Percentiles rank a stretch among this genome's conserved stretches.
Conservation (phyloP, 1,284 basidiomycete genomes). For the Leccinum griseonigrum region DNA sequence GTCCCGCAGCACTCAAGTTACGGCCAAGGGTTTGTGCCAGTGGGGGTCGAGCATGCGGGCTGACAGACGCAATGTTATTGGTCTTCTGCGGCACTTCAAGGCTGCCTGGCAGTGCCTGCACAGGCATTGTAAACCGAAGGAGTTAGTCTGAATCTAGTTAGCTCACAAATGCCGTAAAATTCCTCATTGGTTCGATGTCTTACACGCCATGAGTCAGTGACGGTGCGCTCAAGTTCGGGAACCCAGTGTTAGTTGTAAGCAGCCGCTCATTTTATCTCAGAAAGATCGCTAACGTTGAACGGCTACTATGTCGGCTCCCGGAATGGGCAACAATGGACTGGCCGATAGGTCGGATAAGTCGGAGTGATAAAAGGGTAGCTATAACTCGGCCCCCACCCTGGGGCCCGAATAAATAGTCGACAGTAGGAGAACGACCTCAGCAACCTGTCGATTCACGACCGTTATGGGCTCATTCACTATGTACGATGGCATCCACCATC, state of each 20-base stretch:
- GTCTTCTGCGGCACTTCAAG: too few species aligned
- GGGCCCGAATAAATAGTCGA: background rate
- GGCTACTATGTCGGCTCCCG: background rate
- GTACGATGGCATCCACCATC: background rate
- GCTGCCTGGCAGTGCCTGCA: too few species aligned
- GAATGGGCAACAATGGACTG: background rate
- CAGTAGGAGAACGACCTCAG: background rate
- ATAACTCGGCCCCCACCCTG: background rate
- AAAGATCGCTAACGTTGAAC: background rate
- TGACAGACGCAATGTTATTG: too few species aligned
- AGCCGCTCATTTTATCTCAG: background rate
- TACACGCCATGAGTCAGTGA: background rate
- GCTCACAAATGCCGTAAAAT: background rate
- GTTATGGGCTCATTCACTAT: background rate
- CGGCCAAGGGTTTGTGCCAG: background rate
- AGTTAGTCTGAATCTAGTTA: background rate
- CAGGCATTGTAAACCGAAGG: background rate
- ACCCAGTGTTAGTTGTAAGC: background rate
- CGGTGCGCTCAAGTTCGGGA: background rate
- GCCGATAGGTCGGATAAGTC: background rate
- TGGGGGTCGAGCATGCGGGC: too few species aligned
- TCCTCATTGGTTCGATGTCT: background rate
- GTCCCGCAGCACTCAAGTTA: background rate
- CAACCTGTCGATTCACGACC: background rate
- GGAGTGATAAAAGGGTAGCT: background rate